These are phyloP conservation scores for Vigna radiata DNA, from an alignment of 306 rosid genomes.

Conservation along the genomic window DNA sequence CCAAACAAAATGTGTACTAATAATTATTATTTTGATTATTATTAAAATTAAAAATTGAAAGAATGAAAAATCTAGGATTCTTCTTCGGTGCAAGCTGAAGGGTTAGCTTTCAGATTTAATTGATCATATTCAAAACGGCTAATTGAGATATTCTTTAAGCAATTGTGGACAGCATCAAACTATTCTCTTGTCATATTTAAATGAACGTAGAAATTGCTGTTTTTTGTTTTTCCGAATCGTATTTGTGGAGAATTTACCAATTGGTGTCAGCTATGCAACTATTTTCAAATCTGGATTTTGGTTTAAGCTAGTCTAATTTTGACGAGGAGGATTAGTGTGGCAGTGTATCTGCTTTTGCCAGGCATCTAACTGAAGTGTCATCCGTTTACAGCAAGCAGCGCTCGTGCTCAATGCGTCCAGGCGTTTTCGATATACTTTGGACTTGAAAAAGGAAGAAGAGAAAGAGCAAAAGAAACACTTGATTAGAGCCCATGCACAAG, in stretches of 20 bases:
- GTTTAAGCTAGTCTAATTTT: conserved; percentile 28
- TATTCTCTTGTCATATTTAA: conserved; percentile 22
- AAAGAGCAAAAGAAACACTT: conserved; percentile 71
- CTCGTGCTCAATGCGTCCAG: conserved; percentile 95
- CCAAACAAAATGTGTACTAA: conserved; percentile 2
- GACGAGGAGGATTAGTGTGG: conserved; percentile 5
- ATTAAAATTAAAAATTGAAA: background rate
- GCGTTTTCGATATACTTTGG: conserved; percentile 91
- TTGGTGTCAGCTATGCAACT: conserved; percentile 8
- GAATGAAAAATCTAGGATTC: background rate
- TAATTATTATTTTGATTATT: too few species aligned
- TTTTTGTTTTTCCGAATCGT: background rate
- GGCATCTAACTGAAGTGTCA: conserved; percentile 46
- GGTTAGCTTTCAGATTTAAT: conserved; percentile 2
- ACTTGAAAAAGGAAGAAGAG: conserved; percentile 83
- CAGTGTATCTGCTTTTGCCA: conserved; percentile 32
- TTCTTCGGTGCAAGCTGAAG: background rate
- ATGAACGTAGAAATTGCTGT: background rate
- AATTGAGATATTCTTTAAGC: background rate
- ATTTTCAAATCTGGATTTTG: conserved; percentile 4
- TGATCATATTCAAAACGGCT: conserved; percentile 21
- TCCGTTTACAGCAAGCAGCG: conserved; percentile 88
- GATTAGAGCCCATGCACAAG: conserved; percentile 99
- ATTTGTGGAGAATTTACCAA: conserved; percentile 8
- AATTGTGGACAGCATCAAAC: background rate